Base-by-base conservation (phyloP, 2,329 filamentous ascomycete species). In the Colletotrichum spinosum region DNA sequence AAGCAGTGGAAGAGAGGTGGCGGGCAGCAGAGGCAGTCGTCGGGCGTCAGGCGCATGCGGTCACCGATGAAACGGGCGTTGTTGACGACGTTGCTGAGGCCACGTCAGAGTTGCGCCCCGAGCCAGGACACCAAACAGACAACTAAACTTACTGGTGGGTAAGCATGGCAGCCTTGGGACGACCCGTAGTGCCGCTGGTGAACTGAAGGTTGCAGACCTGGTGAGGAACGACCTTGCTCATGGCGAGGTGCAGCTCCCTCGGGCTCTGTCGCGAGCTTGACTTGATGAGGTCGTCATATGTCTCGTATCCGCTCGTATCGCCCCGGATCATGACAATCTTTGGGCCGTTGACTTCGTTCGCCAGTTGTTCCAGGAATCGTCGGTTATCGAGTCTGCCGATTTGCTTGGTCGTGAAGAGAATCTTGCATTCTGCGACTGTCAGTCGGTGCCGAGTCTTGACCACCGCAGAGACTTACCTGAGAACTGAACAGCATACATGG, bases 1-100 rank as follows among this genome's bases (percentile, higher is more conserved):
- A 95, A 95, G 80, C 92, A 95, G 80, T 96, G 93, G 81, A 96
- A 96, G 4, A 96, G 83, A 0, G 93, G 92, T 0, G 92, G 92
- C 3, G 92, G 92, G 75, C 92, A 96, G 80, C 92, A 95, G 10
- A 96, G 83, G 8, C 90, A 81, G 72, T 94, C 91, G 50, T 83
- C 80, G 3, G 86, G 78, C 0, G 86, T 88, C 13, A 95, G 83
- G 6, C 86, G 83, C 90, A 94, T 91, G 48, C 91, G 86, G 75
- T 93, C 90, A 58, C 91, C 92, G 54, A 91, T 90, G 78, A 91
- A 91, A 37, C 88, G 85, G 8, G 88, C 84, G 74, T 91, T 91
- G 75, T 91, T 91, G 65, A 88, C 81, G 69, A 88, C 78, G 70
- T 86, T 87, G 71, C 81, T 88, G 72, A 4, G 78, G 49, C 11